Evolutionary conservation across 345 rosid species (phyloP).

Genomic region (Heritiera fomes): DNA sequence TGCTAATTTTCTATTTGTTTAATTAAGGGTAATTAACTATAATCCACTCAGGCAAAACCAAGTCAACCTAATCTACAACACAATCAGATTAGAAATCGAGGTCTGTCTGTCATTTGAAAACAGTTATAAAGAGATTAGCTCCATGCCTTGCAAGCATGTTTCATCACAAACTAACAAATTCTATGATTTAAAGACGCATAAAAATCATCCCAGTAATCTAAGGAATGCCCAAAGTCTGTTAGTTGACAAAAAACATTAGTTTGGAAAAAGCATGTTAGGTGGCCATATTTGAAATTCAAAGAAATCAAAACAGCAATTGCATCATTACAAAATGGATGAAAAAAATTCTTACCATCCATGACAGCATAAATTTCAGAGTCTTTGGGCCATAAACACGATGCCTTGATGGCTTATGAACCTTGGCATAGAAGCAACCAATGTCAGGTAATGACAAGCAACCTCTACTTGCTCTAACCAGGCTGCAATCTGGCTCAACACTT

Average conservation of each 20-base stretch:
- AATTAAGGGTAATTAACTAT: not conserved
- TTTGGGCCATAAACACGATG: constrained; percentile 83
- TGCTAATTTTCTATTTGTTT: not conserved
- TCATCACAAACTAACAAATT: not conserved
- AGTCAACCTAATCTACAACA: not conserved
- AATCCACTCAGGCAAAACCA: not conserved
- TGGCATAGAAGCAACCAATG: constrained; percentile 79
- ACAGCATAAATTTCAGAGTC: constrained; percentile 75
- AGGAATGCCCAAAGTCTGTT: not conserved
- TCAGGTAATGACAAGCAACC: constrained; percentile 94
- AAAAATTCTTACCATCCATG: constrained; percentile 68
- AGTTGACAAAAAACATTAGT: not conserved
- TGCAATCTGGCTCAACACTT: constrained; percentile 70
- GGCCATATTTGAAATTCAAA: not conserved
- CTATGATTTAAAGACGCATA: not conserved
- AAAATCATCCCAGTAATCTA: not conserved
- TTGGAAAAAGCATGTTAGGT: not conserved
- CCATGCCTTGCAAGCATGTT: not conserved
- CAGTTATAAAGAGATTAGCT: not conserved
- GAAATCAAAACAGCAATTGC: not conserved
- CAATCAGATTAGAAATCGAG: not conserved
- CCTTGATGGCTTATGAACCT: constrained; percentile 73
- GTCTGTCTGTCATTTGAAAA: not conserved
- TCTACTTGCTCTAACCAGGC: constrained; percentile 64
- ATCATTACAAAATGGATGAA: constrained; percentile 4